Percentiles rank a stretch among this genome's conserved stretches.
Conservation (phyloP, 1,284 basidiomycete genomes). For the Garcileccinum viscosum region DNA sequence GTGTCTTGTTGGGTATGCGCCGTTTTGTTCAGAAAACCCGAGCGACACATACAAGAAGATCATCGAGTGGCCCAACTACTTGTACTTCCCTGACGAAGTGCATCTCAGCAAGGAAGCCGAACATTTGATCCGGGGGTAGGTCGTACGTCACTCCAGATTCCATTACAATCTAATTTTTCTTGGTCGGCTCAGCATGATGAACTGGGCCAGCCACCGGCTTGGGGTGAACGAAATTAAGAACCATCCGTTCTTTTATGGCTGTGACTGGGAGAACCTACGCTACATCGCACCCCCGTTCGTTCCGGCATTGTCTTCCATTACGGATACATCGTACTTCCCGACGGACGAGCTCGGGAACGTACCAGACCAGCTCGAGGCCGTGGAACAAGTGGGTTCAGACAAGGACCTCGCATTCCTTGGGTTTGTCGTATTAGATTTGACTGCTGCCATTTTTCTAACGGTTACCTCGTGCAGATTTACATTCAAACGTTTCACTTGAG, state of each 20-base stretch:
- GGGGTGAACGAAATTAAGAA: constrained; percentile 89
- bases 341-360: constrained; percentile 93
- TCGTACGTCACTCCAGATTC: constrained; percentile 13
- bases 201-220: constrained; percentile 81
- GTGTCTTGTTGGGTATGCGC: constrained; percentile 96
- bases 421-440: constrained; percentile 48
- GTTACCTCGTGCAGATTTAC: constrained; percentile 62
- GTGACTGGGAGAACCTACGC: constrained; percentile 91
- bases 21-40: constrained; percentile 97
- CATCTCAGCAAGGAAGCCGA: constrained; percentile 93
- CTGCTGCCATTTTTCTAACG: constrained; percentile 14
- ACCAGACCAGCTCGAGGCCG: constrained; percentile 72
- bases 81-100: constrained; percentile 95
- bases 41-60: constrained; percentile 99
- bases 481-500: constrained; percentile 77
- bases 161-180: constrained; percentile 10
- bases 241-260: constrained; percentile 97
- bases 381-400: constrained; percentile 77
- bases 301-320: constrained; percentile 89
- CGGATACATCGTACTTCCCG: constrained; percentile 97
- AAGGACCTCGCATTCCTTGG: constrained; percentile 94
- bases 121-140: constrained; percentile 84
- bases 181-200: constrained; percentile 70
- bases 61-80: constrained; percentile 91
- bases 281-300: constrained; percentile 97